phyloP scores from a whole-genome alignment of 129 eudicot genomes.

The Erigeron canadensis region DNA sequence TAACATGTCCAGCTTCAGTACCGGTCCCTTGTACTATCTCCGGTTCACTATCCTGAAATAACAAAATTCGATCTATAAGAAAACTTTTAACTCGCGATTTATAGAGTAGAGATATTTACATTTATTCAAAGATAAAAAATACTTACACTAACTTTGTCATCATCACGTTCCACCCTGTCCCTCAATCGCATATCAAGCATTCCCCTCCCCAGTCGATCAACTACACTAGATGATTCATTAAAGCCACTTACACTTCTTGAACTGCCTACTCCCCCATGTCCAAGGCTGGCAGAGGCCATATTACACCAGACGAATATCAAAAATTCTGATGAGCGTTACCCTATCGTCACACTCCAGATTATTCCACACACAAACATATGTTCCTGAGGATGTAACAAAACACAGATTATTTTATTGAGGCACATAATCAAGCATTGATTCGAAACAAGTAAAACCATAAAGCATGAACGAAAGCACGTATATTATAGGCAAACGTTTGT shows the following conservation, averaged over 20 bases:
- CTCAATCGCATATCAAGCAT: constrained; percentile 85
- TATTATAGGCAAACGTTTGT: no score
- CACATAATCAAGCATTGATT: constrained; percentile 3
- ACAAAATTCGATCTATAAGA: background rate
- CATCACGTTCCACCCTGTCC: constrained; percentile 79
- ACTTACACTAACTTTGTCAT: constrained; percentile 67
- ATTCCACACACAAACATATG: constrained; percentile 36
- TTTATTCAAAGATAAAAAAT: background rate
- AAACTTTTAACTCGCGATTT: background rate
- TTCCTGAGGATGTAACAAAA: constrained; percentile 47
- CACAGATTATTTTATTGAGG: background rate
- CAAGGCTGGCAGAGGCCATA: constrained; percentile 81
- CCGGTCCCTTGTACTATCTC: constrained; percentile 84
- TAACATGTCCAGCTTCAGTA: constrained; percentile 92
- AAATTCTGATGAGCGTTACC: constrained; percentile 33
- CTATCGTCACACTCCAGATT: constrained; percentile 28
- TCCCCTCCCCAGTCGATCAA: constrained; percentile 91
- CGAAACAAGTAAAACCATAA: background rate
- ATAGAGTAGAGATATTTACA: background rate
- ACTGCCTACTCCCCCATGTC: constrained; percentile 89
- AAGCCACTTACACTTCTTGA: constrained; percentile 71
- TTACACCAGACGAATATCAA: constrained; percentile 27
- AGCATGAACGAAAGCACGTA: no score
- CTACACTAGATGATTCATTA: constrained; percentile 69
- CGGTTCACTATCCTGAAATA: constrained; percentile 88